Base-by-base conservation (phyloP, 805 yeast species). In the Metschnikowia arizonensis region DNA sequence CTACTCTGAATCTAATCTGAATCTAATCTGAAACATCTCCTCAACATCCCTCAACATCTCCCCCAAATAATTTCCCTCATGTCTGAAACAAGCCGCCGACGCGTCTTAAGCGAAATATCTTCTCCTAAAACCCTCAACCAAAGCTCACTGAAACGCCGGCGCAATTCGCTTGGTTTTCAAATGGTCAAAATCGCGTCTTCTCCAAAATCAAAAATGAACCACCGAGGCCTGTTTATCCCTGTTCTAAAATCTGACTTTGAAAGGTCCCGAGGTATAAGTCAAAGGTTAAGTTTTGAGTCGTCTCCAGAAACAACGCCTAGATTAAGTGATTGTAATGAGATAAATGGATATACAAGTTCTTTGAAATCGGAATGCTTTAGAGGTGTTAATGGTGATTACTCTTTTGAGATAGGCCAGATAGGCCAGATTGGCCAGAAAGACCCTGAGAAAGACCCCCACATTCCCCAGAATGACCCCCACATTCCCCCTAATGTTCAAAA, bases 121-220 rank as follows among this genome's bases (percentile, higher is more conserved):
- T 18, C 37, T 29, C 50, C 52, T 32, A 49, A 36, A 9, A 36
- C 25, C n/a, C 33, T 32, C 29, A 15, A 17, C 7, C 24, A 40
- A 9, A n/a, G 15, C 25, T 21, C 36, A 7, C 17, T 33, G 12
- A 45, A 33, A 18, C 38, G 43, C 3, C 53, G 53, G 36, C 42
- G 58, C 33, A 50, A 51, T 19, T 51, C 58, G 5, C 44, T 57
- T n/a, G 60, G 56, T 7, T 54, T 54, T 37, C 60, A 53, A 38
- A 44, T 57, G 54, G 59, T 46, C 12, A 47, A 50, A 26, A 57
- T 57, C 33, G 48, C 36, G 12, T 11, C 41, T 10, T 33, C 39
- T 14, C 30, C 39, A 14, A 14, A 28, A 14, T 10, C 24, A 14
- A 33, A 33, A 19, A 39, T 39, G 42, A 40, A 31, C 33, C 33